Evolutionary conservation across 805 yeast species (phyloP), one percentile per base, ranked within the genome.

Genomic region (Brettanomyces naardenensis): DNA sequence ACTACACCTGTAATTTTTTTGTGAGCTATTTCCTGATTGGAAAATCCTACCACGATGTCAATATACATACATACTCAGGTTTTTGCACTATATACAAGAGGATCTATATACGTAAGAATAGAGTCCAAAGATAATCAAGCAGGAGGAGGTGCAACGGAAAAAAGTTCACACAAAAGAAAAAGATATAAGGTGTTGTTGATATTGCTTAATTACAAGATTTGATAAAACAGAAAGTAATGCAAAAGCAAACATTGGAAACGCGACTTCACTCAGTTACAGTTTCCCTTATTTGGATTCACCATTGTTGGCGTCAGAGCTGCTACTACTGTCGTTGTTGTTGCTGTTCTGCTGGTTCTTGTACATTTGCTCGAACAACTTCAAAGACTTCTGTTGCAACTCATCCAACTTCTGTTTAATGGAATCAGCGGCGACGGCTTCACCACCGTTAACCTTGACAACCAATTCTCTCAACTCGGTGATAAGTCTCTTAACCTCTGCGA

Each of bases 291-390:
- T 30, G 11, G 33, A 30, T 20, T 30, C 33, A 20, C 23, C 34
- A 10, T 31, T 31, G 23, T 21, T 21, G n/a, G 17, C 11, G 19
- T n/a, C 11, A 15, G n/a, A 18, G 34, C 19, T 21, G 34, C 14
- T 20, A 17, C 26, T 20, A 19, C 34, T n/a, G 27, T 32, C 15
- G 33, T 29, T 29, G 28, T 35, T 28, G 28, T 35, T 28, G 28
- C 29, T 15, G 19, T 25, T n/a, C 36, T 45, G 45, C 47, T 60
- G 62, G 47, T 60, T 61, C 53, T 62, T 62, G 61, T 62, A 76
- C 62, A 76, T 74, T 70, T 81, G 77, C 65, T 80, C 86, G 58
- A 84, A 82, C 49, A 83, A 72, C 62, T 79, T 78, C 68, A 84
- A 71, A 14, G 90, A 78, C 51, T 80, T 72, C 54, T 68, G 75